Conservation (phyloP, 306 rosid species). For the Psophocarpus tetragonolobus region DNA sequence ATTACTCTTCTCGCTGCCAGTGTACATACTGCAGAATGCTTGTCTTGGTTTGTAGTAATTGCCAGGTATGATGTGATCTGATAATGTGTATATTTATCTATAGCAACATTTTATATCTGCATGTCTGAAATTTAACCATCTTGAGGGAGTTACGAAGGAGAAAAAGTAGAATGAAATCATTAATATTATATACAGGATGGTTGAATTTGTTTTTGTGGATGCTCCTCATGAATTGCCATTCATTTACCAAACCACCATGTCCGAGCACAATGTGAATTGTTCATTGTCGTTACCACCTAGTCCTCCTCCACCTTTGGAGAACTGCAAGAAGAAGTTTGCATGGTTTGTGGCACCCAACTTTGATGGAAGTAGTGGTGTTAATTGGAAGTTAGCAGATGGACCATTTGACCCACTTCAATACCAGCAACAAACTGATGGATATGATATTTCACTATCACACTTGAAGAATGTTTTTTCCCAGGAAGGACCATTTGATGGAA, state of each 20-base stretch:
- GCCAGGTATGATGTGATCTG: constrained; percentile 63
- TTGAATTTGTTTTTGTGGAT: constrained; percentile 73
- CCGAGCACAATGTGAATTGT: constrained; percentile 23
- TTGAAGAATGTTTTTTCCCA: constrained; percentile 54
- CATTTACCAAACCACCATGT: constrained; percentile 62
- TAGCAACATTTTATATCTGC: constrained; percentile 4
- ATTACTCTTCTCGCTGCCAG: constrained; percentile 83
- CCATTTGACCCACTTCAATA: constrained; percentile 86
- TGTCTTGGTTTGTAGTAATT: constrained; percentile 71
- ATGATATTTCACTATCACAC: constrained; percentile 59
- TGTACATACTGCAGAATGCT: constrained; percentile 88
- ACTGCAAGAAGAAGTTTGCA: constrained; percentile 75
- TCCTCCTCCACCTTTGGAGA: constrained; percentile 58
- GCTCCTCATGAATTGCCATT: constrained; percentile 86
- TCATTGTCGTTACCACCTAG: constrained; percentile 38
- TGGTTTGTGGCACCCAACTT: constrained; percentile 70
- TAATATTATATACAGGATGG: not conserved
- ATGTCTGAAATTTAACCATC: not conserved
- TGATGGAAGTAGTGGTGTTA: constrained; percentile 29
- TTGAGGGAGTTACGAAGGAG: not conserved
- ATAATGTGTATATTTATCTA: not conserved
- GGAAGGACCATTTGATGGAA: constrained; percentile 83
- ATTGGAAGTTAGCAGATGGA: constrained; percentile 67
- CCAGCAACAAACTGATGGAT: constrained; percentile 75
- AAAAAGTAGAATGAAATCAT: not conserved